Base-by-base conservation (phyloP, 2,329 filamentous ascomycete species). In the Coniochaeta hoffmannii region DNA sequence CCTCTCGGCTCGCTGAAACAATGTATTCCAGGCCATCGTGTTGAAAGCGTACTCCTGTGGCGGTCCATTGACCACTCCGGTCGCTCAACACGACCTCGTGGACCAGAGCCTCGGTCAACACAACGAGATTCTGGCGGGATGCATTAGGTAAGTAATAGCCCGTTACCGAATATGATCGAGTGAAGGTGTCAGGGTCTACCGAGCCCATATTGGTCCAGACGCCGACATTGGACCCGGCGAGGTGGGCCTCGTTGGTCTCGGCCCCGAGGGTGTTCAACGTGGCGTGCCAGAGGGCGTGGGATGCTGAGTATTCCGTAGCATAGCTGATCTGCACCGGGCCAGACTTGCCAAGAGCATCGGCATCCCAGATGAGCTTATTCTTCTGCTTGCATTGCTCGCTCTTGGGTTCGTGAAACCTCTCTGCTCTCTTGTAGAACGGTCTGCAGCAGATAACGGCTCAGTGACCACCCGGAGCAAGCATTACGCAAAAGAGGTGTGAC, bases 241-340 rank as follows among this genome's bases (percentile, higher is more conserved):
- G 66, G 41, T 70, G 69, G 22, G 66, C 66, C 5, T 59, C 60
- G 57, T 69, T 74, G 7, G 68, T 68, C 10, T 65, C 58, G n/a
- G 75, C 56, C 0, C 70, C 71, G 0, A 75, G 60, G 0, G 60
- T 58, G 44, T 72, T 63, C 19, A 75, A 53, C 0, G 74, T 73
- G 15, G 61, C 59, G 57, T 78, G 75, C 74, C 77, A 81, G 24
- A 75, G 64, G 4, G 67, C 61, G 57, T 79, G 75, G 1, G 72
- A 72, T 4, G 68, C 62, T 1, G 69, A 69, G 53, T 71, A 74
- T 17, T 75, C 64, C 1, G 64, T 66, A 9, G 69, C 61, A 58
- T 78, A 80, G 9, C 75, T 77, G 35, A 78, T 67, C 11, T 78
- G 74, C 17, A 81, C 71, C 1, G 78, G 77, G 0, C 79, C 79